Base-by-base conservation (phyloP, 2,329 filamentous ascomycete species). In the Aspergillus sp. region DNA sequence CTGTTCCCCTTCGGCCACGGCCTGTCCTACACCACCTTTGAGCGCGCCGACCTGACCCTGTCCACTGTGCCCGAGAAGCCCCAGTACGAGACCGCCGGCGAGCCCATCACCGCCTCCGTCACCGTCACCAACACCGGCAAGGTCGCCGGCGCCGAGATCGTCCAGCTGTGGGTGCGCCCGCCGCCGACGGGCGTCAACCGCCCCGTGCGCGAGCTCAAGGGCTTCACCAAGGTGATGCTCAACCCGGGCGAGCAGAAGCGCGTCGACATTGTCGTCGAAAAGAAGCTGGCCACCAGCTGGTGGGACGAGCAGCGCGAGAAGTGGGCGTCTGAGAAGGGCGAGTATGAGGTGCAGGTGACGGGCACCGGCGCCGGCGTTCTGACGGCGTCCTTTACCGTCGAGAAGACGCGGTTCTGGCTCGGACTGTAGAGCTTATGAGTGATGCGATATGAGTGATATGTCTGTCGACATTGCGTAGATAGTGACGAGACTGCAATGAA, bases 1-100 rank as follows among this genome's bases (percentile, higher is more conserved):
- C 79, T 88, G 23, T 94, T 92, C 71, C 81, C 87, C 52, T 95
- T 95, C 66, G 89, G 89, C 11, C 86, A 91, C 64, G 90, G 90
- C 2, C 77, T 94, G 1, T 88, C 86, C 14, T 94, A 92, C 71
- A 91, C 88, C 0, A 83, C 76, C 0, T 93, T 93, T 67, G 60
- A 68, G 9, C 79, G 81, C 59, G 80, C 77, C 1, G 74, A 80
- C 38, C 73, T 86, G 1, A 51, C 55, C 3, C 51, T 69, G 52
- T 63, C 50, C 20, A 68, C 59, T 11, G 54, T 56, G 0, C 60
- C 66, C 0, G 66, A 68, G 42, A 55, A 64, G 5, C 5, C 52
- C 10, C 66, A 68, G 1, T 75, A 83, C 17, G 66, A 70, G 0
- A 73, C 76, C 20, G 17, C 25, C 0, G 66, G 65, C 0, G 76